Percentiles rank a stretch among this genome's conserved stretches.
Conservation (phyloP, 192 early-diverging fungal genomes). For the Diversispora epigaea region DNA sequence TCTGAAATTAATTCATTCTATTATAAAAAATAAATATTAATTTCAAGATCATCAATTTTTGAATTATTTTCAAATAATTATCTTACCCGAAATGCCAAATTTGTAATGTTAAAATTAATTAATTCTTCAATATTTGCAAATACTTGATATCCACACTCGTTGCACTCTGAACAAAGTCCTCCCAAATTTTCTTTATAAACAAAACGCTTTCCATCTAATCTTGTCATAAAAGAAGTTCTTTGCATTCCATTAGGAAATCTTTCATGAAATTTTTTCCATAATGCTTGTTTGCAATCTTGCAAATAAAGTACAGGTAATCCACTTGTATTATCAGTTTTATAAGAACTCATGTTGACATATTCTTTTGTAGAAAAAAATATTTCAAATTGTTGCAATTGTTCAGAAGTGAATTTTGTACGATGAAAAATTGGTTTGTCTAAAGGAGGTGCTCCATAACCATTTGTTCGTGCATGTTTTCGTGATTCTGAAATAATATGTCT, state of each 20-base stretch:
- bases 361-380: neutral
- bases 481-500: neutral
- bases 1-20: neutral
- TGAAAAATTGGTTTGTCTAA: neutral
- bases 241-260: neutral
- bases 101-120: neutral
- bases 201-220: neutral
- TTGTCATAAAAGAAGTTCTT: neutral
- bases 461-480: neutral
- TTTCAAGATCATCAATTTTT: neutral
- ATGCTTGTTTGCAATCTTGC: neutral
- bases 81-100: neutral
- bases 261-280: neutral
- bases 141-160: neutral
- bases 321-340: conserved; percentile 2
- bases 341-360: neutral
- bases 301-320: neutral
- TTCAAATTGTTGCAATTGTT: neutral
- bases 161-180: neutral
- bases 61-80: neutral
- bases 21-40: neutral
- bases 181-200: neutral
- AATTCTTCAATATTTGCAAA: conserved; percentile 6
- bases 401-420: neutral
- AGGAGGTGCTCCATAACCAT: neutral